These are phyloP conservation scores for Cryphonectria radicalis DNA, from an alignment of 2,329 filamentous ascomycete genomes.

Conservation along the genomic window DNA sequence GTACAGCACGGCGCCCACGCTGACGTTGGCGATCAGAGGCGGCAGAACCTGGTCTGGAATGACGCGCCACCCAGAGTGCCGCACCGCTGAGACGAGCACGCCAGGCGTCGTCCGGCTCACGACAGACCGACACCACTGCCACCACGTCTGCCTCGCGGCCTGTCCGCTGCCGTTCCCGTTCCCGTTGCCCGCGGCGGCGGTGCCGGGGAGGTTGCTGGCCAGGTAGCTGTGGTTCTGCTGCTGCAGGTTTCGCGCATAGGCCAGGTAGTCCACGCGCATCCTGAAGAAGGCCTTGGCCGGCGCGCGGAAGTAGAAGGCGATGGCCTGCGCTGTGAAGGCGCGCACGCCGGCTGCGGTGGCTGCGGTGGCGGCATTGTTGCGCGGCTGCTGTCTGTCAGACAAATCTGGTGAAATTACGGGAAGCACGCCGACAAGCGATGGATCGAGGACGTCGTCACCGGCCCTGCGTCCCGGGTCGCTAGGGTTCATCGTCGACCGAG, in stretches of 20 bases:
- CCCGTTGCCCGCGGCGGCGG: conserved; percentile 32
- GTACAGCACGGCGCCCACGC: conserved; percentile 75
- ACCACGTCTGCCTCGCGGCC: conserved; percentile 34
- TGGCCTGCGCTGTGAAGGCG: conserved; percentile 79
- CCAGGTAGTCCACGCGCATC: conserved; percentile 82
- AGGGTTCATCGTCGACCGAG: conserved; percentile 25
- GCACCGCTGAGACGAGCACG: conserved; percentile 68
- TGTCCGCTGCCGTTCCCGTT: conserved; percentile 23
- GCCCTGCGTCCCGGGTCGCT: conserved; percentile 27
- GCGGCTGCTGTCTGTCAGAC: conserved; percentile 52
- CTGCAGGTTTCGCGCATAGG: conserved; percentile 59
- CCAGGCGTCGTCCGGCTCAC: conserved; percentile 66
- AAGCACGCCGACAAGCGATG: conserved; percentile 43
- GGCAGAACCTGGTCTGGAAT: conserved; percentile 78
- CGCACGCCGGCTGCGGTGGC: conserved; percentile 86
- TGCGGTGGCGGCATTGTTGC: conserved; percentile 65
- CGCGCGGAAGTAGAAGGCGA: conserved; percentile 90
- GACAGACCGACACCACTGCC: conserved; percentile 51
- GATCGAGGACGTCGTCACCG: conserved; percentile 15
- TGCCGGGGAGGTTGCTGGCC: conserved; percentile 17
- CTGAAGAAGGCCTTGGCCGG: conserved; percentile 93
- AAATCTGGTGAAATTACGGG: conserved; percentile 50
- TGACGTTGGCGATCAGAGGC: conserved; percentile 74
- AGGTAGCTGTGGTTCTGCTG: conserved; percentile 39
- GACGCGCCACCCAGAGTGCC: conserved; percentile 73